phyloP scores from a whole-genome alignment of 2,329 filamentous ascomycete species.

The Metarhizium robertsii region DNA sequence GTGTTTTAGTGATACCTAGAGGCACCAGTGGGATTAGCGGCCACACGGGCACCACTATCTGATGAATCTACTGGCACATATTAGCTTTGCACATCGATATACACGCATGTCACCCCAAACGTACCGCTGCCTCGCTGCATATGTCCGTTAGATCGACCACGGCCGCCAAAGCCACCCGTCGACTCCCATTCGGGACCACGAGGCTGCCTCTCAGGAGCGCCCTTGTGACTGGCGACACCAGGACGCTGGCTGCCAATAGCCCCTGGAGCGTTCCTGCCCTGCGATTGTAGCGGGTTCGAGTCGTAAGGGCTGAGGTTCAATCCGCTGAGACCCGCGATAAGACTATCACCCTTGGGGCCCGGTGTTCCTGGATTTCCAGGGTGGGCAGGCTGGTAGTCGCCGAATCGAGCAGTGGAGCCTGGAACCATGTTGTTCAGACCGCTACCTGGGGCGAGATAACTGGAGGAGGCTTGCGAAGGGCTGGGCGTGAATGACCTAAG shows the following conservation, averaged over 20 bases:
- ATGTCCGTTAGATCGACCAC: conserved; percentile 50
- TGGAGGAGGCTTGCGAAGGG: conserved; percentile 74
- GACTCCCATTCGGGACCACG: conserved; percentile 54
- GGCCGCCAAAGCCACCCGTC: conserved; percentile 40
- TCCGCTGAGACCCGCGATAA: conserved; percentile 39
- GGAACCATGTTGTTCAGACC: conserved; percentile 46
- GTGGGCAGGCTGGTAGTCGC: conserved; percentile 33
- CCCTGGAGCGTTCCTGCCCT: conserved; percentile 41
- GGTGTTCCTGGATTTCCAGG: conserved; percentile 27
- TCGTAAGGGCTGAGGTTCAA: conserved; percentile 45
- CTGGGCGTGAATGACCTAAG: conserved; percentile 91
- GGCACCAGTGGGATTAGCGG: conserved; percentile 22
- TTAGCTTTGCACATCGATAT: not conserved
- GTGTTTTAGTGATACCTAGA: conserved; percentile 26
- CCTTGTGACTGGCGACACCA: conserved; percentile 33
- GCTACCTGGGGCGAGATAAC: conserved; percentile 47
- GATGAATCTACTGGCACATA: conserved; percentile 26
- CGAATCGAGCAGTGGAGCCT: conserved; percentile 30
- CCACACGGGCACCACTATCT: conserved; percentile 30
- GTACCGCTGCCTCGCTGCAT: conserved; percentile 52
- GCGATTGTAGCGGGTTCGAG: conserved; percentile 26
- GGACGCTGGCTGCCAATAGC: conserved; percentile 59
- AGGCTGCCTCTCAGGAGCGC: conserved; percentile 52
- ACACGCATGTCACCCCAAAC: conserved; percentile 11
- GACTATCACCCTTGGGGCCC: conserved; percentile 27